Evolutionary conservation across 257 asterid genomes (phyloP).

Genomic region (Dorcoceras hygrometricum): DNA sequence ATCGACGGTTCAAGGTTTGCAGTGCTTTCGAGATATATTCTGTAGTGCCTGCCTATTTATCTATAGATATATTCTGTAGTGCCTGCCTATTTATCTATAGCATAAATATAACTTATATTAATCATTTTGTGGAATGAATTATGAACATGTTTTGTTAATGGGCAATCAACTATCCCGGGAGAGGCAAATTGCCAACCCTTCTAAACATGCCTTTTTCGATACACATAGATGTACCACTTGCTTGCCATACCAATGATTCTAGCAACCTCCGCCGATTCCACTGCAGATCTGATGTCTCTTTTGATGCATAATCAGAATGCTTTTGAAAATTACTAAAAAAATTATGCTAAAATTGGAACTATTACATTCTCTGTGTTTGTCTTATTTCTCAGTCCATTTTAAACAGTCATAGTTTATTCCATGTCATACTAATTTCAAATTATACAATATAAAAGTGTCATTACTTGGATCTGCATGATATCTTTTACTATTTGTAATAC

Average conservation of each 20-base stretch:
- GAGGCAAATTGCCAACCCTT: constrained; percentile 16
- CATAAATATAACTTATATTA: neutral
- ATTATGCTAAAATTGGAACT: neutral
- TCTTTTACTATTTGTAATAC: too few relatives aligned
- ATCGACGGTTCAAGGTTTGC: constrained; percentile 89
- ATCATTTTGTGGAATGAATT: neutral
- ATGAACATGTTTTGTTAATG: constrained; percentile 3
- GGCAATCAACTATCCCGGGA: constrained; percentile 14
- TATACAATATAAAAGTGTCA: neutral
- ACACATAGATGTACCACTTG: neutral
- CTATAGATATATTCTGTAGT: constrained; percentile 11
- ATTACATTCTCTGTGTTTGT: neutral
- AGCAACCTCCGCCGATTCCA: too few relatives aligned
- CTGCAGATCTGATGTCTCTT: neutral
- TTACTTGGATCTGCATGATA: constrained; percentile 16
- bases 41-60: constrained; percentile 7
- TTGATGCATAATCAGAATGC: neutral
- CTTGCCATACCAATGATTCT: too few relatives aligned
- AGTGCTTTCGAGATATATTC: constrained; percentile 22
- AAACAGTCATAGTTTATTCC: neutral
- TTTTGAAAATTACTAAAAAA: too few relatives aligned
- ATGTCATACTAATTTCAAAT: constrained; percentile 1
- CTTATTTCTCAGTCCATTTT: neutral
- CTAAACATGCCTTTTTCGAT: neutral
- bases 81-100: constrained; percentile 5